Evolutionary conservation across 192 early-diverging fungal genomes (phyloP).

Genomic region (Allomyces macrogynus): DNA sequence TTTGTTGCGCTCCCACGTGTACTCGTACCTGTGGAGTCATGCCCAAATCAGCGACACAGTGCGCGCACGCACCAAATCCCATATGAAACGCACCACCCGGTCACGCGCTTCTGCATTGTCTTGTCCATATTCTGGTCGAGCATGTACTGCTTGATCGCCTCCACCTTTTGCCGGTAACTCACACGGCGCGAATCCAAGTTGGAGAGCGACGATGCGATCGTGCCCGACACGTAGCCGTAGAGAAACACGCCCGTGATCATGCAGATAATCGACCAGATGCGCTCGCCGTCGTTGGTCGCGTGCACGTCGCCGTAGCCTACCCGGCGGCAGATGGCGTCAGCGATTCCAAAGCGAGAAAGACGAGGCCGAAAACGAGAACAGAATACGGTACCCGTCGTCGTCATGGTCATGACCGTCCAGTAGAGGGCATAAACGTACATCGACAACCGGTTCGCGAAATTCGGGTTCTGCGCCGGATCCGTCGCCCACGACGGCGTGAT

Average conservation of each 20-base stretch:
- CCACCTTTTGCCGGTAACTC: conserved; percentile 25
- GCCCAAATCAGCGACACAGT: too few relatives aligned
- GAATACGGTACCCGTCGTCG: conserved; percentile 11
- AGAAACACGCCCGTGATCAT: conserved; percentile 20
- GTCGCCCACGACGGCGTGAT: background rate
- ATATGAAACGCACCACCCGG: background rate
- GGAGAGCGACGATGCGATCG: conserved; percentile 27
- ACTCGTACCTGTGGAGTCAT: conserved; percentile 20
- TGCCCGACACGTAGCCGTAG: conserved; percentile 29
- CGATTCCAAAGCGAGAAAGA: too few relatives aligned
- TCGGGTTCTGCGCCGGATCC: background rate
- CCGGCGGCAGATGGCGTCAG: too few relatives aligned
- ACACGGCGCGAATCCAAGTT: conserved; percentile 32
- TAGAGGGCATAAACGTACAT: conserved; percentile 18
- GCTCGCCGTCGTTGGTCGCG: conserved; percentile 18
- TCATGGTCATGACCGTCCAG: conserved; percentile 31
- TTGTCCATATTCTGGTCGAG: conserved; percentile 25
- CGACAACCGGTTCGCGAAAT: background rate
- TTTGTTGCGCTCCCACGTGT: conserved; percentile 31
- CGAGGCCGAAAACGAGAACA: too few relatives aligned
- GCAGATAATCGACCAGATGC: conserved; percentile 20
- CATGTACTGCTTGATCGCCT: conserved; percentile 29
- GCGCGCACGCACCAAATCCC: too few relatives aligned
- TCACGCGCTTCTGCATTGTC: conserved; percentile 26
- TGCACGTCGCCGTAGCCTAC: conserved; percentile 24